Evolutionary conservation across 2,329 filamentous ascomycete species (phyloP).

Genomic region (Ophiostoma piceae): DNA sequence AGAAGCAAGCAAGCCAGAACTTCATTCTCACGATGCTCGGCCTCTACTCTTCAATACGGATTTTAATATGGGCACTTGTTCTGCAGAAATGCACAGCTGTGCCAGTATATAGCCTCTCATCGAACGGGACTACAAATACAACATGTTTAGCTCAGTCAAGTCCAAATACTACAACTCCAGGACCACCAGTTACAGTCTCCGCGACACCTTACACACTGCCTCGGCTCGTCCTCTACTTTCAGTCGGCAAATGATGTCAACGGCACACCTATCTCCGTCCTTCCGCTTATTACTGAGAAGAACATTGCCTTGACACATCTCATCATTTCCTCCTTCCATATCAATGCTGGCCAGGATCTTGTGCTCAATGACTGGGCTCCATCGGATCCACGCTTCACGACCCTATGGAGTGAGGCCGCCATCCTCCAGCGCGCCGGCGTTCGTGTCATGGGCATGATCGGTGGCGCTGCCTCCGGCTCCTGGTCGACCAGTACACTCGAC

Average conservation of each 20-base stretch:
- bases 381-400: constrained; percentile 61
- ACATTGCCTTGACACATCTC: constrained; percentile 64
- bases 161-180: background rate
- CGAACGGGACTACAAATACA: background rate
- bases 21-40: background rate
- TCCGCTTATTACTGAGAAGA: constrained; percentile 45
- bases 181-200: background rate
- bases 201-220: constrained; percentile 30
- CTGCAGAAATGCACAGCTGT: background rate
- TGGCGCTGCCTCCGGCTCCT: constrained; percentile 74
- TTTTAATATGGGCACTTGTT: background rate
- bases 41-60: background rate
- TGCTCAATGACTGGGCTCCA: constrained; percentile 72
- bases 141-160: background rate
- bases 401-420: constrained; percentile 71
- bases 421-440: constrained; percentile 67
- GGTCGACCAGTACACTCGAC: constrained; percentile 49
- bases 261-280: constrained; percentile 47
- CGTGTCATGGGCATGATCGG: constrained; percentile 84
- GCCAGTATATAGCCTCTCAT: background rate
- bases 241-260: constrained; percentile 29
- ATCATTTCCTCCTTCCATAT: constrained; percentile 84
- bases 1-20: background rate
- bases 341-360: constrained; percentile 48
- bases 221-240: constrained; percentile 50